Percentiles rank a stretch among this genome's conserved stretches.
Conservation (phyloP, 257 asterid genomes). For the Penstemon eatonii region DNA sequence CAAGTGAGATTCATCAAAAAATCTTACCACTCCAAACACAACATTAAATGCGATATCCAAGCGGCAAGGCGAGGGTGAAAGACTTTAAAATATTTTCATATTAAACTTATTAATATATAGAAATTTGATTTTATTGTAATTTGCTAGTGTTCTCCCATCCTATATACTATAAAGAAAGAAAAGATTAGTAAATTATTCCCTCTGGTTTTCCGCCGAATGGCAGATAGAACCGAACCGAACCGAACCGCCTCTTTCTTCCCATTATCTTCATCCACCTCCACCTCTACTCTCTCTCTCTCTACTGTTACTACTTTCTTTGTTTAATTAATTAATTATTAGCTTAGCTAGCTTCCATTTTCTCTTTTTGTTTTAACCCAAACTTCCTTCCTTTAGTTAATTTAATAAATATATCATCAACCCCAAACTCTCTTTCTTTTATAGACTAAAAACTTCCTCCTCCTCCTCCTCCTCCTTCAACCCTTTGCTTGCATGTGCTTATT, state of each 20-base stretch:
- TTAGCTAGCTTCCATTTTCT: background rate
- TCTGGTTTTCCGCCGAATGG: constrained; percentile 84
- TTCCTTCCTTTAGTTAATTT: background rate
- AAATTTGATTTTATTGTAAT: background rate
- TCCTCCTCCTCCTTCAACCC: background rate
- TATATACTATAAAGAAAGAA: background rate
- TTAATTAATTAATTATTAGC: background rate
- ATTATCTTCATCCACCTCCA: constrained; percentile 80
- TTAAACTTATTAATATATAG: background rate
- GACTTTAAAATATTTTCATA: constrained; percentile 23
- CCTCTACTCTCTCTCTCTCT: constrained; percentile 23
- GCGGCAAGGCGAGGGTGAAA: constrained; percentile 33
- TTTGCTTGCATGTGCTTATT: background rate
- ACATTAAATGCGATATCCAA: too few relatives aligned
- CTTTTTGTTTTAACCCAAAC: background rate
- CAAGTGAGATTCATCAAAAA: too few relatives aligned
- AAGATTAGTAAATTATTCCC: constrained; percentile 36
- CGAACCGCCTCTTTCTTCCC: constrained; percentile 70
- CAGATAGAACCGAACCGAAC: constrained; percentile 61
- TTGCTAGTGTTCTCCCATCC: background rate
- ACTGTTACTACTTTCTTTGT: constrained; percentile 16
- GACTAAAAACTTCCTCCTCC: background rate
- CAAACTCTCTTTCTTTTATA: background rate
- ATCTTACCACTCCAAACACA: too few relatives aligned
- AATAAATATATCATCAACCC: too few relatives aligned